phyloP scores from a whole-genome alignment of 2,329 filamentous ascomycete genomes.

The Diaporthe sp. region DNA sequence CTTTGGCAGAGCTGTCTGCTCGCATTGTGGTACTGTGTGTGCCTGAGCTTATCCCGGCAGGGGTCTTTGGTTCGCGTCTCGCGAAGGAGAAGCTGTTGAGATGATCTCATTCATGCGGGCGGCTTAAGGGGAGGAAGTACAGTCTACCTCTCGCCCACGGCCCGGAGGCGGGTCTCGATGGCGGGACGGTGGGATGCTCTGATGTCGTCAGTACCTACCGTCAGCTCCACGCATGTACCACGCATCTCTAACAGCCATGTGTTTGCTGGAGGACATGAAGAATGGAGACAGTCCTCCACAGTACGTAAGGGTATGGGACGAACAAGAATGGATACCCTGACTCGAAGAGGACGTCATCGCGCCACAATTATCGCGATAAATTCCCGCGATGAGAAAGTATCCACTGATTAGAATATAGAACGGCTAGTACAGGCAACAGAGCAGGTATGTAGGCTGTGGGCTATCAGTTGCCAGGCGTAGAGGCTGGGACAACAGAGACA shows the following conservation, averaged over 20 bases:
- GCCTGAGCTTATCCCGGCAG: conserved; percentile 14
- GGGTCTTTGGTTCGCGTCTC: conserved; percentile 1
- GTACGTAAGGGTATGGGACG: conserved; percentile 15
- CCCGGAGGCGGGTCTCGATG: background rate
- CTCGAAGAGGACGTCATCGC: conserved; percentile 41
- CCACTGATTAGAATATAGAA: conserved; percentile 32
- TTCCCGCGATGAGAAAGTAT: conserved; percentile 30
- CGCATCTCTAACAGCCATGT: conserved; percentile 24
- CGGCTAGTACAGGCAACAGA: conserved; percentile 12
- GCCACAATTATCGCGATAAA: conserved; percentile 42
- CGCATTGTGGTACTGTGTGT: conserved; percentile 28
- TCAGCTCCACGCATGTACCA: conserved; percentile 7
- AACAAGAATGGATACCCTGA: conserved; percentile 35
- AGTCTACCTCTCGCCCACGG: conserved; percentile 18
- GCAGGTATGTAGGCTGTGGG: background rate
- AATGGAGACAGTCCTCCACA: conserved; percentile 22
- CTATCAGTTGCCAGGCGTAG: background rate
- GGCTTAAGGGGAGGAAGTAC: conserved; percentile 18
- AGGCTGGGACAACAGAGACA: background rate
- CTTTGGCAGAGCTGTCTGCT: conserved; percentile 22
- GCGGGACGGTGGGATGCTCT: background rate
- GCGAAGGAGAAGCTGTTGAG: conserved; percentile 32
- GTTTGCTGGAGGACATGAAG: conserved; percentile 22
- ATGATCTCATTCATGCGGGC: conserved; percentile 31
- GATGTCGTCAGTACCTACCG: conserved; percentile 38